phyloP scores from a whole-genome alignment of 495 filamentous ascomycete species.

The Pyronema domesticum region DNA sequence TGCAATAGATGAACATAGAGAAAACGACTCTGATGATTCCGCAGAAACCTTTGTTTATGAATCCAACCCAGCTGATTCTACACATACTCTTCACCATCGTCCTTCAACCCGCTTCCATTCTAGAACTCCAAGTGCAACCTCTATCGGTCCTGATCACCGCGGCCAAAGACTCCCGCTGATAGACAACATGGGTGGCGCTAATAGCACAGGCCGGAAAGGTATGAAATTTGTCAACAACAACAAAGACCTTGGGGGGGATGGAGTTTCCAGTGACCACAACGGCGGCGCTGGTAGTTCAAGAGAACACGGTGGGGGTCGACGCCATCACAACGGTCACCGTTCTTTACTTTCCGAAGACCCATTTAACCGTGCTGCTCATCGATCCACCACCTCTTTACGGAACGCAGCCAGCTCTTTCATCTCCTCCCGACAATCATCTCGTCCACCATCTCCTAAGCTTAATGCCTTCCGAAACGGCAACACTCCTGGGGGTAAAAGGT shows the following conservation, averaged over 20 bases:
- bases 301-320: conserved; percentile 40
- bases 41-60: conserved; percentile 99
- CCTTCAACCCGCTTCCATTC: conserved; percentile 67
- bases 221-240: conserved; percentile 96
- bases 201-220: conserved; percentile 64
- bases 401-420: conserved; percentile 9
- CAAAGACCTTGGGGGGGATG: conserved; percentile 41
- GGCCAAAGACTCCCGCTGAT: conserved; percentile 37
- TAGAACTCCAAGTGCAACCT: conserved; percentile 84
- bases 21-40: conserved; percentile 84
- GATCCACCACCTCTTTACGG: conserved; percentile 27
- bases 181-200: conserved; percentile 30
- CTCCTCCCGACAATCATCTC: conserved; percentile 24
- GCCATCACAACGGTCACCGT: conserved; percentile 43
- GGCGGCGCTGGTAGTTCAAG: conserved; percentile 55
- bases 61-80: conserved; percentile 77
- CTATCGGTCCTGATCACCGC: conserved; percentile 56
- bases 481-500: conserved; percentile 35
- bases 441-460: conserved; percentile 25
- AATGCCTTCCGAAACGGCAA: conserved; percentile 19
- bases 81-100: conserved; percentile 36
- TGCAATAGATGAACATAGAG: conserved; percentile 53
- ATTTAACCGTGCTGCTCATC: conserved; percentile 25
- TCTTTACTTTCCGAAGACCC: conserved; percentile 67
- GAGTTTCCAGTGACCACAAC: conserved; percentile 42